Conservation (phyloP, 495 filamentous ascomycete species). For the Penicillium robsamsonii region DNA sequence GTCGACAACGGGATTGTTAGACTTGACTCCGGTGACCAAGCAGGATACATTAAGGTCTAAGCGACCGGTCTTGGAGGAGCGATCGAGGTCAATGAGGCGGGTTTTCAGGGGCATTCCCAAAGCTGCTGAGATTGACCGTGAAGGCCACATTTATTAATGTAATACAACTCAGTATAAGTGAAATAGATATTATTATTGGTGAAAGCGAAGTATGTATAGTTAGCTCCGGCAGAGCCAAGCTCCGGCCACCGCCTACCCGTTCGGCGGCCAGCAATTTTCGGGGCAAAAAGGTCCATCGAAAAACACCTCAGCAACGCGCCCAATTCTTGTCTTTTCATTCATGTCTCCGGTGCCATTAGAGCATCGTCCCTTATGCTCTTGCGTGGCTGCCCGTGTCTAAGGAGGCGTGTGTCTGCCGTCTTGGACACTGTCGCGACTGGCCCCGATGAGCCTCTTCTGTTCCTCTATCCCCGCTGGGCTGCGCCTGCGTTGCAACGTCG, state of each 20-base stretch:
- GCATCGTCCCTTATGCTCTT: slow-evolving; percentile 38
- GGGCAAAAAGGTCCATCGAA: slow-evolving; percentile 18
- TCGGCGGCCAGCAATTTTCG: slow-evolving; percentile 29
- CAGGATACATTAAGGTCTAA: slow-evolving; percentile 31
- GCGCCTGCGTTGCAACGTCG: slow-evolving; percentile 28
- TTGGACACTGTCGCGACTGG: slow-evolving; percentile 38
- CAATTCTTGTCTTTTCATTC: slow-evolving; percentile 8
- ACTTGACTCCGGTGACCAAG: slow-evolving; percentile 32
- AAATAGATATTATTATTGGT: slow-evolving; percentile 1
- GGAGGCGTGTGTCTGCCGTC: slow-evolving; percentile 40
- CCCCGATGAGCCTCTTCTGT: slow-evolving; percentile 43
- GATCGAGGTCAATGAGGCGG: slow-evolving; percentile 29
- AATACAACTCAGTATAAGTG: not conserved
- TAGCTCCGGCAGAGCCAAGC: slow-evolving; percentile 15
- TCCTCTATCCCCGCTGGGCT: slow-evolving; percentile 48
- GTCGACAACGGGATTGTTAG: slow-evolving; percentile 25
- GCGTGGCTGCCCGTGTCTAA: slow-evolving; percentile 42
- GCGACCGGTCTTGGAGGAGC: slow-evolving; percentile 28
- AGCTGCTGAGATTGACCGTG: slow-evolving; percentile 42
- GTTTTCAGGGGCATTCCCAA: slow-evolving; percentile 51
- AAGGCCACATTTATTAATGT: slow-evolving; percentile 44
- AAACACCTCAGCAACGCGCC: slow-evolving; percentile 11
- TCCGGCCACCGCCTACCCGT: slow-evolving; percentile 33
- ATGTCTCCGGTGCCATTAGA: slow-evolving; percentile 19
- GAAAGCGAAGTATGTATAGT: not conserved